Base-by-base conservation (phyloP, 2,329 filamentous ascomycete species). In the Verticillium albo-atrum region DNA sequence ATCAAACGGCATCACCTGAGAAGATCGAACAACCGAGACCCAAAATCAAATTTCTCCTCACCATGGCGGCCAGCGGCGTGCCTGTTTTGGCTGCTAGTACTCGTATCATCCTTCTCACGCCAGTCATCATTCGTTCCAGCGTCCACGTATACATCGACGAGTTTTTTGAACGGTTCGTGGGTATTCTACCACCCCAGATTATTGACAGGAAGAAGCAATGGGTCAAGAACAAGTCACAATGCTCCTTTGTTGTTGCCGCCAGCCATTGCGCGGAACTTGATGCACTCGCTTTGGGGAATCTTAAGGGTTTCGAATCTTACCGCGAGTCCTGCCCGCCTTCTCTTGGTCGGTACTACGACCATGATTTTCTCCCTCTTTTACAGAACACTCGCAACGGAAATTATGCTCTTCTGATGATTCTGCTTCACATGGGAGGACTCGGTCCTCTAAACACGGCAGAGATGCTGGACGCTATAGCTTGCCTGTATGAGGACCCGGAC, bases 231-330 rank as follows among this genome's bases (percentile, higher is more conserved):
- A 56, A 58, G 9, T 55, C 65, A 2, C 61, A 30, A 2, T 23
- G 50, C 3, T 66, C 64, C 30, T 67, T 66, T 54, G 53, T 58
- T 26, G 66, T 57, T 32, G 65, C 64, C 0, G 63, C 59, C 6
- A 60, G 59, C n/a, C 55, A 63, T 2, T 52, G 59, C 25, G 59
- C 63, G 4, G 64, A 67, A 9, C 28, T 60, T 3, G 54, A 61
- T 9, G 54, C 26, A 3, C 55, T 54, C 4, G 20, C 23, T 7
- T 37, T 28, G 14, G 2, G 55, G 4, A 26, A 55, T 2, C 28
- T 61, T 17, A 57, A 23, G 7, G 42, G 42, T 23, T 23, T 50
- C 20, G 7, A 50, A 14, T 50, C 42, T 10, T 50, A 50, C 42
- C 4, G 25, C 20, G n/a, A 50, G 4, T 23, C 50, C n/a, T 64